These are phyloP conservation scores for Sarocladium kiliense DNA, from an alignment of 2,329 filamentous ascomycete species.

Conservation along the genomic window DNA sequence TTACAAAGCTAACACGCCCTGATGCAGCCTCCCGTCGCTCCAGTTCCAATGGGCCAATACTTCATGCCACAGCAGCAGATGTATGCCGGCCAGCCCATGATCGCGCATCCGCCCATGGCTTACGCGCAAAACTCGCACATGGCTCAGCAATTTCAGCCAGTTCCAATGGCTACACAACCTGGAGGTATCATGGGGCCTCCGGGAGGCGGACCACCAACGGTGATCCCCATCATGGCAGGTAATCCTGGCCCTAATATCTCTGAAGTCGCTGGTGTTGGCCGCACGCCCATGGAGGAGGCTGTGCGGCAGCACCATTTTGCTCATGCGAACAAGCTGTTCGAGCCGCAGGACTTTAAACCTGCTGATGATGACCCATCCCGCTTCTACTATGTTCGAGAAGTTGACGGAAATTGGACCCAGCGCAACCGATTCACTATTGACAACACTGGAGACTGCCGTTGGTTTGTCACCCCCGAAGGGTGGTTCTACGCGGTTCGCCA, in stretches of 20 bases:
- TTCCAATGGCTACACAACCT: constrained; percentile 13
- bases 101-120: constrained; percentile 2
- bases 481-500: constrained; percentile 58
- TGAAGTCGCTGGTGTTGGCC: constrained; percentile 49
- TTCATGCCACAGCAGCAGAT: constrained; percentile 18
- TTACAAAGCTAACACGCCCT: background rate
- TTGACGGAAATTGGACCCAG: constrained; percentile 55
- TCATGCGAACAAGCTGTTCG: constrained; percentile 43
- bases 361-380: constrained; percentile 54
- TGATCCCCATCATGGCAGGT: constrained; percentile 33
- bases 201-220: constrained; percentile 8
- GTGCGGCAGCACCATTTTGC: constrained; percentile 44
- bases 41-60: constrained; percentile 21
- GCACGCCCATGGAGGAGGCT: constrained; percentile 42
- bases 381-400: constrained; percentile 57
- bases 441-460: constrained; percentile 49
- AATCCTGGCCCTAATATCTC: constrained; percentile 27
- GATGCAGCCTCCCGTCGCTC: constrained; percentile 22
- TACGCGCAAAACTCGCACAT: background rate
- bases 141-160: constrained; percentile 18
- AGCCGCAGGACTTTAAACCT: constrained; percentile 60
- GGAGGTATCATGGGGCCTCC: constrained; percentile 2
- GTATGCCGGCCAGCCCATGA: constrained; percentile 10
- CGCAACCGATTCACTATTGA: constrained; percentile 57
- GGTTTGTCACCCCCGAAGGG: constrained; percentile 54